Evolutionary conservation across 495 filamentous ascomycete species (phyloP).

Genomic region (Penicillium coprophilum): DNA sequence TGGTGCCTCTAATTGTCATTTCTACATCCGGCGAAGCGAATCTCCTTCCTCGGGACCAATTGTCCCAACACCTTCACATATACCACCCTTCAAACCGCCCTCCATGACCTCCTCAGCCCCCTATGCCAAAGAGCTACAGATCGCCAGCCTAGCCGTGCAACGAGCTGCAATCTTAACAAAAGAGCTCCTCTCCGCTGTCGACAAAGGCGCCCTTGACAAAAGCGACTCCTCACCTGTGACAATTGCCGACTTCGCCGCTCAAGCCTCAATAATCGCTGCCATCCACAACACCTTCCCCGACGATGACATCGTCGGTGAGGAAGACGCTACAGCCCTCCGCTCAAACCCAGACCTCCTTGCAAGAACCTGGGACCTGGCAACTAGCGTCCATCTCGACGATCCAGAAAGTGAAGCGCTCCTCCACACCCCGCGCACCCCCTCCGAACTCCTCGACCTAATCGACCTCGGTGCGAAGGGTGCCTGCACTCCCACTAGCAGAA

Average conservation of each 20-base stretch:
- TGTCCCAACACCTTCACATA: not conserved
- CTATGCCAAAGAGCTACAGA: slow-evolving; percentile 48
- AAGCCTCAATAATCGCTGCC: slow-evolving; percentile 59
- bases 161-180: slow-evolving; percentile 55
- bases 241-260: slow-evolving; percentile 67
- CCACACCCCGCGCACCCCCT: slow-evolving; percentile 42
- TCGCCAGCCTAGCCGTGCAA: slow-evolving; percentile 54
- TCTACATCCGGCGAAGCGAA: not conserved
- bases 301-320: slow-evolving; percentile 62
- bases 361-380: slow-evolving; percentile 54
- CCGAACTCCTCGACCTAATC: slow-evolving; percentile 61
- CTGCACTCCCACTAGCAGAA: slow-evolving; percentile 37
- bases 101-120: slow-evolving; percentile 24
- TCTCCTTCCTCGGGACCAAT: not conserved
- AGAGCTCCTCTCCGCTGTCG: slow-evolving; percentile 45
- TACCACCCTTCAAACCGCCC: not conserved
- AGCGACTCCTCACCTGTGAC: slow-evolving; percentile 62
- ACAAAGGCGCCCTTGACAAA: slow-evolving; percentile 55
- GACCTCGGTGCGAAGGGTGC: slow-evolving; percentile 56
- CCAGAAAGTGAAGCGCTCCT: slow-evolving; percentile 41
- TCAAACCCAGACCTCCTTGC: slow-evolving; percentile 47
- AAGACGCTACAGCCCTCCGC: slow-evolving; percentile 56
- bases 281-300: slow-evolving; percentile 54
- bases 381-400: slow-evolving; percentile 37
- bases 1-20: not conserved